Percentiles rank a stretch among this genome's conserved stretches.
These are phyloP conservation scores for Hansenula lynferdii DNA, from an alignment of 1,139 yeast species.

Conservation along the genomic window DNA sequence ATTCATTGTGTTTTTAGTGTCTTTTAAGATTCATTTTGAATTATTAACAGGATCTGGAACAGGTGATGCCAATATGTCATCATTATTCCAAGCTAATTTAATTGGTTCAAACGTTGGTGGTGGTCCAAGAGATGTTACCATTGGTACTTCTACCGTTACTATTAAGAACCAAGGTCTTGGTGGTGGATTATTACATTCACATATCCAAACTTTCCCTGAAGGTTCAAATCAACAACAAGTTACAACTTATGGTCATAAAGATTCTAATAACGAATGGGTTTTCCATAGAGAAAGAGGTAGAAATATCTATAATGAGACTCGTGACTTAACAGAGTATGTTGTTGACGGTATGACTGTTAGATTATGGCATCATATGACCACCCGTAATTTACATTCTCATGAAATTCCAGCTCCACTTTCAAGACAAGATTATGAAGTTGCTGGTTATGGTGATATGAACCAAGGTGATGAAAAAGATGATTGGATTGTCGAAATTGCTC, in stretches of 20 bases:
- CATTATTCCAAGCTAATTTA: slow-evolving; percentile 92
- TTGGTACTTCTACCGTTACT: slow-evolving; percentile 74
- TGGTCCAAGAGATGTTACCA: slow-evolving; percentile 86
- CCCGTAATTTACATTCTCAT: slow-evolving; percentile 91
- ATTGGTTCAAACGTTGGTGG: slow-evolving; percentile 73
- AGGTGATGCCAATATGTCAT: slow-evolving; percentile 97
- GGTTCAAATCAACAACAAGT: slow-evolving; percentile 97
- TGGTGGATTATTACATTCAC: slow-evolving; percentile 93
- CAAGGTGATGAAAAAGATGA: slow-evolving; percentile 90
- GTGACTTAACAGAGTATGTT: slow-evolving; percentile 51
- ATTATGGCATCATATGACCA: slow-evolving; percentile 73
- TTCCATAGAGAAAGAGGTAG: slow-evolving; percentile 69
- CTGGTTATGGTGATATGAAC: slow-evolving; percentile 85
- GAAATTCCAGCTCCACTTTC: slow-evolving; percentile 76
- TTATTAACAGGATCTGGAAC: slow-evolving; percentile 74
- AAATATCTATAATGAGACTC: slow-evolving; percentile 46
- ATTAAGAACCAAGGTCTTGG: slow-evolving; percentile 87
- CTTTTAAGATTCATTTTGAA: slow-evolving; percentile 73
- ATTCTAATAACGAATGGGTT: slow-evolving; percentile 85
- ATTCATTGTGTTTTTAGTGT: slow-evolving; percentile 51
- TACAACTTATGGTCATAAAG: slow-evolving; percentile 92
- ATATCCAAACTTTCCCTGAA: slow-evolving; percentile 87
- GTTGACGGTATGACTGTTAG: slow-evolving; percentile 75
- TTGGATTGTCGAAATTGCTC: slow-evolving; percentile 88
- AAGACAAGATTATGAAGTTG: slow-evolving; percentile 72